phyloP scores from a whole-genome alignment of 768 basidiomycete species.

The Strobilomyces echinocephalus region DNA sequence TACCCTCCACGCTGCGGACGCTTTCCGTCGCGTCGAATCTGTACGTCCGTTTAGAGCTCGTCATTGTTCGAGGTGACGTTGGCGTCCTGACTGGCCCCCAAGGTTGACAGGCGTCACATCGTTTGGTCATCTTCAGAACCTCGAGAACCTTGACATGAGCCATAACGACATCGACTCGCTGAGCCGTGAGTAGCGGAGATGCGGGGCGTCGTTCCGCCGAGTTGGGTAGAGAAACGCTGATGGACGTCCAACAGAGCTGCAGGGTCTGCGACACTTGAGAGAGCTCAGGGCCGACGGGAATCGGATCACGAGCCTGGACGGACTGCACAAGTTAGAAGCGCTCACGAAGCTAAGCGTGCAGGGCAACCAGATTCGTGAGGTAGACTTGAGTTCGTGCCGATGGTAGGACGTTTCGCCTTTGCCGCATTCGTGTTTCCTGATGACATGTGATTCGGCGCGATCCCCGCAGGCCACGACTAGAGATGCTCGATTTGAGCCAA shows the following conservation, averaged over 20 bases:
- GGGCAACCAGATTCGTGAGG: constrained; percentile 59
- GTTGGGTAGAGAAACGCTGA: neutral
- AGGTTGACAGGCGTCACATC: constrained; percentile 85
- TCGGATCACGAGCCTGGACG: constrained; percentile 65
- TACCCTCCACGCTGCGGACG: constrained; percentile 67
- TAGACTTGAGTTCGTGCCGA: constrained; percentile 57
- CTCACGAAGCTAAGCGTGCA: constrained; percentile 81
- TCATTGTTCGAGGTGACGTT: constrained; percentile 4
- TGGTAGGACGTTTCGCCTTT: constrained; percentile 47
- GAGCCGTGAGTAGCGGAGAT: constrained; percentile 54
- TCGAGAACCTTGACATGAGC: constrained; percentile 89
- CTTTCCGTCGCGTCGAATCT: constrained; percentile 73
- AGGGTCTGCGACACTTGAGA: constrained; percentile 77
- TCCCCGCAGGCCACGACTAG: constrained; percentile 52
- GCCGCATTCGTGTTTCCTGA: constrained; percentile 1
- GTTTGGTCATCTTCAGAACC: constrained; percentile 77
- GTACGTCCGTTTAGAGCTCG: constrained; percentile 34
- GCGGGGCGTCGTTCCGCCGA: neutral
- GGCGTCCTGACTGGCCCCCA: constrained; percentile 14
- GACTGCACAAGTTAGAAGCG: constrained; percentile 72
- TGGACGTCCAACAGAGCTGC: constrained; percentile 55
- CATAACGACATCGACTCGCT: constrained; percentile 85
- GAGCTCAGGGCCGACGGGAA: constrained; percentile 92
- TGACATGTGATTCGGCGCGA: constrained; percentile 9
- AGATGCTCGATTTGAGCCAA: constrained; percentile 76